These are phyloP conservation scores for Candida pseudoviswanathii DNA, from an alignment of 1,139 yeast genomes.

Conservation along the genomic window DNA sequence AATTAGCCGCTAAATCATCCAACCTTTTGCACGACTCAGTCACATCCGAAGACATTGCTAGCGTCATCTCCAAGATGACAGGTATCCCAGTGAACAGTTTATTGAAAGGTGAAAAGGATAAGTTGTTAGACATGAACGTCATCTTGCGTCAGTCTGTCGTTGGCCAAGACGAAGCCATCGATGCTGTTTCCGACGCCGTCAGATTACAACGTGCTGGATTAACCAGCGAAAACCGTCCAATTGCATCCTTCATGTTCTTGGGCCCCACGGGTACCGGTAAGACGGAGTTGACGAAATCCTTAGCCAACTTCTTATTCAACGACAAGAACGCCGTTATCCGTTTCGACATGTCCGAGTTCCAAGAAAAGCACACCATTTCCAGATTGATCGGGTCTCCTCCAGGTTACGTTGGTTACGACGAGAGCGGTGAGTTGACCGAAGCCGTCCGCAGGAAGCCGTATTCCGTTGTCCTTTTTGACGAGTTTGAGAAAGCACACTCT, in stretches of 20 bases:
- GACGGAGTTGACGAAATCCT: conserved; percentile 88
- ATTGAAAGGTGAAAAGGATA: conserved; percentile 93
- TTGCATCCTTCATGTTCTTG: conserved; percentile 91
- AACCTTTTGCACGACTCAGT: conserved; percentile 84
- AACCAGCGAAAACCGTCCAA: conserved; percentile 90
- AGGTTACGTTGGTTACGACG: conserved; percentile 95
- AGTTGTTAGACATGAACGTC: conserved; percentile 83
- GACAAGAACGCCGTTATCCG: conserved; percentile 84
- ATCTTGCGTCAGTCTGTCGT: conserved; percentile 76
- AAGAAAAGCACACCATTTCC: conserved; percentile 88
- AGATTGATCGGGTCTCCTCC: conserved; percentile 97
- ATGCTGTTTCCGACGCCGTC: conserved; percentile 89
- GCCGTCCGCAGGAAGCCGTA: conserved; percentile 95
- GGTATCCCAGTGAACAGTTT: conserved; percentile 94
- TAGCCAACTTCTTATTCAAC: conserved; percentile 89
- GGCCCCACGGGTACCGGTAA: conserved; percentile 99
- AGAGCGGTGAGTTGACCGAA: conserved; percentile 93
- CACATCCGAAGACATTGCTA: conserved; percentile 90
- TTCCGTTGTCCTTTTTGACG: conserved; percentile 90
- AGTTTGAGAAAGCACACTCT: conserved; percentile 95
- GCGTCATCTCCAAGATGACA: conserved; percentile 90
- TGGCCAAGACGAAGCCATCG: conserved; percentile 95
- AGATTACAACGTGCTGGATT: conserved; percentile 95
- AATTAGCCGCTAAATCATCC: conserved; percentile 19
- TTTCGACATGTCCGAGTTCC: conserved; percentile 97